These are phyloP conservation scores for Phaeosphaeriaceae sp. DNA, from an alignment of 2,329 filamentous ascomycete species.

Conservation along the genomic window DNA sequence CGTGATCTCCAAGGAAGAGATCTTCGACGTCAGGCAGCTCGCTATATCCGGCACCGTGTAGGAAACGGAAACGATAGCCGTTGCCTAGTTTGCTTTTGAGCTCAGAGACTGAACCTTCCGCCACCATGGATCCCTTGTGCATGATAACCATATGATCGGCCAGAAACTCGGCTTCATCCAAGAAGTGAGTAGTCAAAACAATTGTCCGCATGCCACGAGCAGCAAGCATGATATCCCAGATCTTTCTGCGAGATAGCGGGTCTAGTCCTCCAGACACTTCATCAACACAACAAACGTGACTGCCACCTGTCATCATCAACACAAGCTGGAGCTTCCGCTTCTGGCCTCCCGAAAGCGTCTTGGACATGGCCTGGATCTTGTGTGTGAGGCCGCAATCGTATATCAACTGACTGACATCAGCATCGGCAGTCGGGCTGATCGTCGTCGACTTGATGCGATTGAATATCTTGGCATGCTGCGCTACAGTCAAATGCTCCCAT, in stretches of 20 bases:
- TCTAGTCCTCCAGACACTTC: conserved; percentile 88
- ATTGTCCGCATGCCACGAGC: conserved; percentile 81
- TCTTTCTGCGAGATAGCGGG: conserved; percentile 80
- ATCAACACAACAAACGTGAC: conserved; percentile 83
- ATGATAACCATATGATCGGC: conserved; percentile 8
- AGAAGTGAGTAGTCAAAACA: conserved; percentile 81
- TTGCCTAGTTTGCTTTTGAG: conserved; percentile 79
- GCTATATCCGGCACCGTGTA: conserved; percentile 40
- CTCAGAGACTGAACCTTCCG: conserved; percentile 79
- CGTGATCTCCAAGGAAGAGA: conserved; percentile 13
- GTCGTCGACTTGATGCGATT: conserved; percentile 71
- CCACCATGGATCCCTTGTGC: conserved; percentile 74
- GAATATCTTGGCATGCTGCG: conserved; percentile 83
- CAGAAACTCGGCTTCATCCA: conserved; percentile 7
- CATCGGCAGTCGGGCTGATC: conserved; percentile 57
- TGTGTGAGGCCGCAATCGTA: conserved; percentile 73
- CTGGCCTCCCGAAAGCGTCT: conserved; percentile 83
- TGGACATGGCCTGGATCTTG: conserved; percentile 72
- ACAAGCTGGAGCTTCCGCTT: conserved; percentile 85
- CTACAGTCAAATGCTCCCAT: conserved; percentile 83
- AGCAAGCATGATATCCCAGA: conserved; percentile 88
- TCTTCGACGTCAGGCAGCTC: conserved; percentile 18
- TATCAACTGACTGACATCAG: conserved; percentile 65
- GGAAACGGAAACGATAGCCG: conserved; percentile 71
- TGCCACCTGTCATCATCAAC: conserved; percentile 79